phyloP scores from a whole-genome alignment of 2,329 filamentous ascomycete genomes.

The Hypocreales sp. region DNA sequence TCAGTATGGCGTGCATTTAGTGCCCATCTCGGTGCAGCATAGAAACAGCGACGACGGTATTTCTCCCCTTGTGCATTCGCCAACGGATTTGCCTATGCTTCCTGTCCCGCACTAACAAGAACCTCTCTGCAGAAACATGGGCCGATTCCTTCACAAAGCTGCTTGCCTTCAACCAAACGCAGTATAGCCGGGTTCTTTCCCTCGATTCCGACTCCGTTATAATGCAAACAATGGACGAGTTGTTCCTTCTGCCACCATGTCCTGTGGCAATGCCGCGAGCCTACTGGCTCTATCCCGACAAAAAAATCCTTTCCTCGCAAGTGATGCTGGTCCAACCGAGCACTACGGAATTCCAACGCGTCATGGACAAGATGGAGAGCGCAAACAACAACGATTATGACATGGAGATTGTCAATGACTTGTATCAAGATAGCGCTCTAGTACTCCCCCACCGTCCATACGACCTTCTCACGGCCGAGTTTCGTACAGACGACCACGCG shows the following conservation, averaged over 20 bases:
- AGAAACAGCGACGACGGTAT: constrained; percentile 13
- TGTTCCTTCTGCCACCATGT: constrained; percentile 49
- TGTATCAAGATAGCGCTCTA: constrained; percentile 41
- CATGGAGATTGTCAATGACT: constrained; percentile 52
- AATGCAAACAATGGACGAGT: constrained; percentile 49
- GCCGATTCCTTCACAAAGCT: constrained; percentile 52
- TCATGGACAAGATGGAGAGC: constrained; percentile 11
- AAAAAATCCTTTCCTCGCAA: constrained; percentile 38
- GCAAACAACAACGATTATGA: constrained; percentile 32
- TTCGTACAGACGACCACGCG: constrained; percentile 32
- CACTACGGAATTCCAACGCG: constrained; percentile 27
- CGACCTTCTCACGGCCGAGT: constrained; percentile 46
- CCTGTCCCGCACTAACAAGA: too few species aligned
- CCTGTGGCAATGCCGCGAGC: constrained; percentile 54
- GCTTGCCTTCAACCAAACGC: constrained; percentile 50
- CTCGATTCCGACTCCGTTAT: constrained; percentile 48
- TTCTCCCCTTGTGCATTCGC: not conserved
- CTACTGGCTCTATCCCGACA: constrained; percentile 48
- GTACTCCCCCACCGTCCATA: constrained; percentile 50
- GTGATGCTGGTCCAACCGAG: constrained; percentile 45
- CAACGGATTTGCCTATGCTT: too few species aligned
- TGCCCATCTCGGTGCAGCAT: constrained; percentile 24
- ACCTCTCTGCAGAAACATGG: constrained; percentile 47
- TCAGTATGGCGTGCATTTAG: constrained; percentile 26
- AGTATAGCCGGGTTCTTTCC: constrained; percentile 35